Evolutionary conservation across 768 basidiomycete species (phyloP).

Genomic region (Pulveroboletus sp.): DNA sequence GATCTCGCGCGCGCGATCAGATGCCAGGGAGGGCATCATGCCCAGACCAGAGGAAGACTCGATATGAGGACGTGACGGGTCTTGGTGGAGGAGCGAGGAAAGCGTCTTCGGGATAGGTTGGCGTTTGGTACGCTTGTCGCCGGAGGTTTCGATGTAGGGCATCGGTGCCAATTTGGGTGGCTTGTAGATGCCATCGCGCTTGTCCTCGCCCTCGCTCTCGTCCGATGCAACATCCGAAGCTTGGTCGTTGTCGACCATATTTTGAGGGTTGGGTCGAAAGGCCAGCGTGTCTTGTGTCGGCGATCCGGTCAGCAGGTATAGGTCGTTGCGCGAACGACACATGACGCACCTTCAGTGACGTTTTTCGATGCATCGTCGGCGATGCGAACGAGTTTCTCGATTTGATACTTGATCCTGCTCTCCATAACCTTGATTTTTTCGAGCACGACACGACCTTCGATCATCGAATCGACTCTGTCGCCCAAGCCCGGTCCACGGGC

Average conservation of each 20-base stretch:
- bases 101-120: slow-evolving; percentile 66
- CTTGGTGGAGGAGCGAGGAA: slow-evolving; percentile 45
- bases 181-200: slow-evolving; percentile 59
- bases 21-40: slow-evolving; percentile 48
- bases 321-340: background rate
- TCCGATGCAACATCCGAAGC: slow-evolving; percentile 31
- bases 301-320: background rate
- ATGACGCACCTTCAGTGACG: slow-evolving; percentile 54
- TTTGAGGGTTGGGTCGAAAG: slow-evolving; percentile 86
- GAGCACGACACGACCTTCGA: slow-evolving; percentile 76
- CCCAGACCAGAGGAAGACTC: slow-evolving; percentile 76
- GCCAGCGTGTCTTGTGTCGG: slow-evolving; percentile 71
- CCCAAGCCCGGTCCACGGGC: slow-evolving; percentile 58
- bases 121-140: slow-evolving; percentile 42
- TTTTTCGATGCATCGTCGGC: slow-evolving; percentile 56
- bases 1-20: slow-evolving; percentile 73
- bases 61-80: slow-evolving; percentile 58
- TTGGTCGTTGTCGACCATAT: slow-evolving; percentile 49
- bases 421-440: slow-evolving; percentile 89
- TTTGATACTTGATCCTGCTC: slow-evolving; percentile 87
- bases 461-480: slow-evolving; percentile 74
- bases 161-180: slow-evolving; percentile 88
- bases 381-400: slow-evolving; percentile 84
- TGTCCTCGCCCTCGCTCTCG: slow-evolving; percentile 14
- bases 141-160: slow-evolving; percentile 67